Conservation (phyloP, 2,329 filamentous ascomycete genomes). For the Davidsoniella australis region DNA sequence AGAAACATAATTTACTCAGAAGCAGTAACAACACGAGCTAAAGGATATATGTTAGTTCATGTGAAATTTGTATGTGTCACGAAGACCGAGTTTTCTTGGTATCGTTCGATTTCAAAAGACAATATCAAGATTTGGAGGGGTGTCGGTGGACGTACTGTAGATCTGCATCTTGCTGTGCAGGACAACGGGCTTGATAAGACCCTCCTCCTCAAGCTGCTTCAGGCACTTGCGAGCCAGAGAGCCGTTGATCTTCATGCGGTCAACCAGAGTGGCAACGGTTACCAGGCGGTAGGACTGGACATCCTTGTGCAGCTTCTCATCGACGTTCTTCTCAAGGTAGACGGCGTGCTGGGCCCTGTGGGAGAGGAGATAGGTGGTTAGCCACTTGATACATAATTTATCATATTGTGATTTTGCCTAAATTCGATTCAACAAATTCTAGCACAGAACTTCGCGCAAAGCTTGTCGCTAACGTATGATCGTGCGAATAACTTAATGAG, state of each 20-base stretch:
- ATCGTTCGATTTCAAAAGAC: background rate
- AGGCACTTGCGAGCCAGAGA: constrained; percentile 83
- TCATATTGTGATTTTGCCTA: background rate
- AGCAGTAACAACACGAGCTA: constrained; percentile 12
- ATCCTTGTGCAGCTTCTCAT: constrained; percentile 99
- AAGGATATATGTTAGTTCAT: constrained; percentile 5
- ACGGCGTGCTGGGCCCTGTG: constrained; percentile 86
- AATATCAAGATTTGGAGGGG: background rate
- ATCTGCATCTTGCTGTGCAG: constrained; percentile 95
- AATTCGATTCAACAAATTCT: no score
- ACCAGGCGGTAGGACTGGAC: constrained; percentile 99
- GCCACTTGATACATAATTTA: background rate
- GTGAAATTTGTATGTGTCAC: background rate
- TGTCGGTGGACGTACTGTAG: constrained; percentile 52
- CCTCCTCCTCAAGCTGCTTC: constrained; percentile 90
- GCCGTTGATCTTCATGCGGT: constrained; percentile 99
- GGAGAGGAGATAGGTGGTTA: constrained; percentile 2
- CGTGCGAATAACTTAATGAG: background rate
- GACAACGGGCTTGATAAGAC: constrained; percentile 94
- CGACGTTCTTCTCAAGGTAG: constrained; percentile 93
- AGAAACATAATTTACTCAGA: constrained; percentile 10
- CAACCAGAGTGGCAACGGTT: constrained; percentile 95
- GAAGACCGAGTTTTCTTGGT: background rate
- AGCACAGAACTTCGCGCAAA: no score
- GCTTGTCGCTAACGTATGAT: no score